Percentiles rank a stretch among this genome's conserved stretches.
phyloP scores from a whole-genome alignment of 805 yeast genomes.

The Yamadazyma laniorum region DNA sequence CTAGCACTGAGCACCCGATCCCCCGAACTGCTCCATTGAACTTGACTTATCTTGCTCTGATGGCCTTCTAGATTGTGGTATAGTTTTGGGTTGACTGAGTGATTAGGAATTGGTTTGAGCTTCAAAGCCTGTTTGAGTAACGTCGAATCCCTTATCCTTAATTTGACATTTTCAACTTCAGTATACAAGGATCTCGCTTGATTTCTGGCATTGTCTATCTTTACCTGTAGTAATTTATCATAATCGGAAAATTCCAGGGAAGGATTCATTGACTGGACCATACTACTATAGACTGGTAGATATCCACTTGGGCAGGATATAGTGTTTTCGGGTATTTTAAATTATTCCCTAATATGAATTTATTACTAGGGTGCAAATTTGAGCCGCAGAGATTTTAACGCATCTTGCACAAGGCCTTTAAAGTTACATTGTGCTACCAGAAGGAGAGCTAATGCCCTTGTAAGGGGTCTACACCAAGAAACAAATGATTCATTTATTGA shows the following conservation, averaged over 20 bases:
- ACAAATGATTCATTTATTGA: too few relatives aligned
- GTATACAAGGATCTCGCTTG: conserved; percentile 48
- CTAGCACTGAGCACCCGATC: conserved; percentile 64
- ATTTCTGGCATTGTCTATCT: conserved; percentile 34
- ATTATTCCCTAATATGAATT: too few relatives aligned
- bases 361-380: too few relatives aligned
- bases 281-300: background rate
- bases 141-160: conserved; percentile 45
- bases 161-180: conserved; percentile 47
- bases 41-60: conserved; percentile 65
- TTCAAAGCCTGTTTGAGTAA: conserved; percentile 37
- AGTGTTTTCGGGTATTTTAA: background rate
- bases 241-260: background rate
- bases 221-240: conserved; percentile 1
- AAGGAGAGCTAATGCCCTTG: too few relatives aligned
- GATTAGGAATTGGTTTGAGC: conserved; percentile 31
- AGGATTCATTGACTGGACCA: too few relatives aligned
- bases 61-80: conserved; percentile 57
- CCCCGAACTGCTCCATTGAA: conserved; percentile 70
- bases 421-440: too few relatives aligned
- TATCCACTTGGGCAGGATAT: conserved; percentile 1
- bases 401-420: background rate
- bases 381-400: conserved; percentile 12
- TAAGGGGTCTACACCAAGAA: too few relatives aligned
- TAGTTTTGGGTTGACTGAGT: conserved; percentile 26